Evolutionary conservation across 352 stramenopile genomes (phyloP).

Genomic region (Phytophthora tubulina): DNA sequence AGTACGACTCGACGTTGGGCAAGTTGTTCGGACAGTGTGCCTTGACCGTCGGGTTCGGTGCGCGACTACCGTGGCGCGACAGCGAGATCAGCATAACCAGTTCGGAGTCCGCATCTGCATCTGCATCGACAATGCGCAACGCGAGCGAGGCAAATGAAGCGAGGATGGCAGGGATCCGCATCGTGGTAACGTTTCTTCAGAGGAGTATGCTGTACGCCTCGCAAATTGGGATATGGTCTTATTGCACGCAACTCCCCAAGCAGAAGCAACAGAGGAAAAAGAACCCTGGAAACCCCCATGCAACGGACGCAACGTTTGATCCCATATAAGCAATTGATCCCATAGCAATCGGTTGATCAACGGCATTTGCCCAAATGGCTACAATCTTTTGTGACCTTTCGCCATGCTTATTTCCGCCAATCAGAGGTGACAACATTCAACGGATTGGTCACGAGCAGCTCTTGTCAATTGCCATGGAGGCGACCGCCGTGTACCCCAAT

Average conservation of each 20-base stretch:
- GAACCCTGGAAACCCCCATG: conserved; percentile 33
- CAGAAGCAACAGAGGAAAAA: conserved; percentile 22
- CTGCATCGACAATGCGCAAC: conserved; percentile 7
- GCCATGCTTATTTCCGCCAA: conserved; percentile 36
- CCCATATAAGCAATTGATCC: background rate
- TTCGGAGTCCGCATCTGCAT: conserved; percentile 47
- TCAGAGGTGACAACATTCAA: conserved; percentile 23
- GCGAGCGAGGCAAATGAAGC: conserved; percentile 32
- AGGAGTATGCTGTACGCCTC: conserved; percentile 3
- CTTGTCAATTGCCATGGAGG: conserved; percentile 57
- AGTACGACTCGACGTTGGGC: conserved; percentile 64
- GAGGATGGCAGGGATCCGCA: conserved; percentile 43
- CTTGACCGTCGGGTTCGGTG: conserved; percentile 73
- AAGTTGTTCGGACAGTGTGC: conserved; percentile 73
- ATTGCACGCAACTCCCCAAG: background rate
- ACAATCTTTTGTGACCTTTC: conserved; percentile 33
- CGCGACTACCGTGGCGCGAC: conserved; percentile 77
- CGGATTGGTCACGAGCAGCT: conserved; percentile 20
- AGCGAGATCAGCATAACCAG: conserved; percentile 76
- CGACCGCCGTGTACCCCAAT: conserved; percentile 64
- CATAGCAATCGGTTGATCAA: conserved; percentile 3
- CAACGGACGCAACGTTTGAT: conserved; percentile 23
- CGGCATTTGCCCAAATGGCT: conserved; percentile 23
- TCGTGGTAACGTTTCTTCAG: conserved; percentile 27
- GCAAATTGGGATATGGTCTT: conserved; percentile 36